These are phyloP conservation scores for Globisporangium recalcitrans DNA, from an alignment of 352 stramenopile species.

Conservation along the genomic window DNA sequence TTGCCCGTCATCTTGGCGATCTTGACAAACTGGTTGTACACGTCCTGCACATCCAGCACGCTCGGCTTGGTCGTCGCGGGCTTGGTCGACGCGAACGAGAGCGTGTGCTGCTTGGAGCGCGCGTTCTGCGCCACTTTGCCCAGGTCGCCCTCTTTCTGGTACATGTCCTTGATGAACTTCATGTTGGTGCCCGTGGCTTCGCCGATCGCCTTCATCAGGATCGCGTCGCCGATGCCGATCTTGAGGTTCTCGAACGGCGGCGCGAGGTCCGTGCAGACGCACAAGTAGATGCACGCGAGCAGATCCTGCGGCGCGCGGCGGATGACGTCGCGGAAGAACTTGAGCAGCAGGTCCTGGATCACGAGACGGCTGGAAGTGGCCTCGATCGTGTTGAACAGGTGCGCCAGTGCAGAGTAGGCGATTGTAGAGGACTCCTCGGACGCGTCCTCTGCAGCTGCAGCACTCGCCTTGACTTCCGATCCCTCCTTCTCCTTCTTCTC, in stretches of 20 bases:
- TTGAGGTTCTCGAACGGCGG: slow-evolving; percentile 97
- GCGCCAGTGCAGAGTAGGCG: slow-evolving; percentile 55
- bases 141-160: slow-evolving; percentile 96
- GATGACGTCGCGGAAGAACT: slow-evolving; percentile 84
- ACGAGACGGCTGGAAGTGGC: slow-evolving; percentile 59
- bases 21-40: slow-evolving; percentile 88
- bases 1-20: slow-evolving; percentile 94
- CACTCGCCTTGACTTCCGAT: background rate
- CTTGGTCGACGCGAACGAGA: slow-evolving; percentile 60
- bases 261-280: slow-evolving; percentile 89
- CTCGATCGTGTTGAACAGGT: slow-evolving; percentile 79
- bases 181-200: slow-evolving; percentile 89
- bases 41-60: slow-evolving; percentile 82
- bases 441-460: too few species aligned
- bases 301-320: slow-evolving; percentile 74
- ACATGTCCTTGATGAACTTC: slow-evolving; percentile 94
- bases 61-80: slow-evolving; percentile 71
- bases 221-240: slow-evolving; percentile 96
- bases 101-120: slow-evolving; percentile 91
- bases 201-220: slow-evolving; percentile 97
- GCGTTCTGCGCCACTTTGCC: slow-evolving; percentile 93
- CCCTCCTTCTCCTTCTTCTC: slow-evolving; percentile 3
- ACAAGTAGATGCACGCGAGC: slow-evolving; percentile 89
- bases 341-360: slow-evolving; percentile 84
- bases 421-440: slow-evolving; percentile 16